These are phyloP conservation scores for Nicotiana tabacum DNA, from an alignment of 257 asterid species.

Conservation along the genomic window DNA sequence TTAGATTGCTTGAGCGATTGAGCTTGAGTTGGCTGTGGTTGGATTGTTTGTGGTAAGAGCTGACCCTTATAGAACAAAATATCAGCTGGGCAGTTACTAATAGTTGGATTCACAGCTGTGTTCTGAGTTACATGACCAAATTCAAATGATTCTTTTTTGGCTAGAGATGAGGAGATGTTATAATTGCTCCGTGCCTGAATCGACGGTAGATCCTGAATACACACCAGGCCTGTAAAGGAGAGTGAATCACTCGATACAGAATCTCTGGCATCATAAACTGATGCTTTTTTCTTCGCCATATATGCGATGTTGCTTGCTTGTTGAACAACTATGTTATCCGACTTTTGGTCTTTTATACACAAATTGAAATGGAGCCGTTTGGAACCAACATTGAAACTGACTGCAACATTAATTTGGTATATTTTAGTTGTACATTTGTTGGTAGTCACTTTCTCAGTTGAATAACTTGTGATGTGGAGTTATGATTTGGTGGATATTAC, in stretches of 20 bases:
- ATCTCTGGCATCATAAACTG: slow-evolving; percentile 29
- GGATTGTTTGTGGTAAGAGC: neutral
- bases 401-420: neutral
- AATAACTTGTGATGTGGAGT: neutral
- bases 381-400: neutral
- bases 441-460: neutral
- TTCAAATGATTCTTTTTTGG: slow-evolving; percentile 28
- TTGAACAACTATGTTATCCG: no score
- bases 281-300: slow-evolving; percentile 28
- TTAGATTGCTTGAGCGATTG: slow-evolving; percentile 16
- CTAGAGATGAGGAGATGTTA: neutral
- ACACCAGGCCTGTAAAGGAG: slow-evolving; percentile 48
- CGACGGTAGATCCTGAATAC: slow-evolving; percentile 23
- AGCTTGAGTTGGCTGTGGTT: slow-evolving; percentile 5
- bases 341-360: slow-evolving; percentile 16
- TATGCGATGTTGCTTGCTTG: neutral
- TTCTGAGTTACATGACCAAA: slow-evolving; percentile 18
- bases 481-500: neutral
- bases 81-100: slow-evolving; percentile 14
- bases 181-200: neutral
- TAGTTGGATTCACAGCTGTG: slow-evolving; percentile 13
- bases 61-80: slow-evolving; percentile 11
- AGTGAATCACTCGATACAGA: slow-evolving; percentile 42
- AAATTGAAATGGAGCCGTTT: neutral
- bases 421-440: neutral